A percentile compares a stretch with the other conserved stretches of the same genome.
phyloP scores from a whole-genome alignment of 2,329 filamentous ascomycete species.

The Microcyclosporella mali region DNA sequence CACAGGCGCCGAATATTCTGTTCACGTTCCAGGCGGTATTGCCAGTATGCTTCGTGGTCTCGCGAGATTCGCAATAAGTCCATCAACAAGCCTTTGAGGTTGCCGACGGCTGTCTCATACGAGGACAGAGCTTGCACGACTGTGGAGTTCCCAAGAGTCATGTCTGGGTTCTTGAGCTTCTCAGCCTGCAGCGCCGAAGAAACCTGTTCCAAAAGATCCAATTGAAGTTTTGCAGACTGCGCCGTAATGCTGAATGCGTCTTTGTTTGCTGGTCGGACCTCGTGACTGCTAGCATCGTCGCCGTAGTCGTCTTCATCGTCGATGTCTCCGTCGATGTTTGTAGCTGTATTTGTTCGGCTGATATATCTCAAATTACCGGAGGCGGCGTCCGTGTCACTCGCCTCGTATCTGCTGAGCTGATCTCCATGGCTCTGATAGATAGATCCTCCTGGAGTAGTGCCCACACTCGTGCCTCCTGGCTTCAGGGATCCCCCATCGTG shows the following conservation, averaged over 20 bases:
- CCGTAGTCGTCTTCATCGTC: constrained; percentile 68
- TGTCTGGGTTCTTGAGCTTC: constrained; percentile 60
- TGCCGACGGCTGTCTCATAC: constrained; percentile 84
- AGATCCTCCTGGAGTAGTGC: constrained; percentile 24
- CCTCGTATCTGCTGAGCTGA: constrained; percentile 55
- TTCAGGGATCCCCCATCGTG: constrained; percentile 21
- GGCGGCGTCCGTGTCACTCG: constrained; percentile 51
- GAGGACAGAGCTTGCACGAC: constrained; percentile 72
- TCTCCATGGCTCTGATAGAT: constrained; percentile 40
- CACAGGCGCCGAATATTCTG: constrained; percentile 89
- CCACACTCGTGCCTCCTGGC: constrained; percentile 35
- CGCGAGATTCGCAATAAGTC: constrained; percentile 87
- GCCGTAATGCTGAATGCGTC: constrained; percentile 97
- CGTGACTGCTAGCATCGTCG: constrained; percentile 73
- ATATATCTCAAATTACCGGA: constrained; percentile 37
- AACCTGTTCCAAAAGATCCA: constrained; percentile 83
- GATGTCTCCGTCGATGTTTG: constrained; percentile 51
- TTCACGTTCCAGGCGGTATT: constrained; percentile 87
- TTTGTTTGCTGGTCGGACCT: constrained; percentile 67
- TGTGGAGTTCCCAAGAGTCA: constrained; percentile 68
- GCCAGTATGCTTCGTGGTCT: constrained; percentile 94
- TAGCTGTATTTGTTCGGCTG: constrained; percentile 44
- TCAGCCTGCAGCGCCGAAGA: constrained; percentile 74
- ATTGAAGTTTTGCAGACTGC: constrained; percentile 85
- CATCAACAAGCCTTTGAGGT: constrained; percentile 74